Percentiles rank a stretch among this genome's conserved stretches.
Conservation (phyloP, 1,284 basidiomycete species). For the Schizophyllum amplum region DNA sequence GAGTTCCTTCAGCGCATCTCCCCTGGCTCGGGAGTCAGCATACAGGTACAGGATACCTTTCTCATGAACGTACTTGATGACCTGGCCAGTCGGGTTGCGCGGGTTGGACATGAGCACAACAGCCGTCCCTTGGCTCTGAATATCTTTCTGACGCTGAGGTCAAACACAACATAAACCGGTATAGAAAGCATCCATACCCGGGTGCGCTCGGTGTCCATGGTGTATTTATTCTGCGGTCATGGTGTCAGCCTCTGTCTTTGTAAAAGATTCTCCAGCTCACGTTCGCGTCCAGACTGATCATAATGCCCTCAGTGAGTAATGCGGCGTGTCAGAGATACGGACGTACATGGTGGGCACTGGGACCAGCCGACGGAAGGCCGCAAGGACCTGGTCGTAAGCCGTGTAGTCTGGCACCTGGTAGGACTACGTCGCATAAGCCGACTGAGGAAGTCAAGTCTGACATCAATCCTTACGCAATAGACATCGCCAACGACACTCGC, state of each 20-base stretch:
- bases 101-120: slow-evolving; percentile 89
- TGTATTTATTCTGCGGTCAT: slow-evolving; percentile 32
- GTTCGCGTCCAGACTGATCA: slow-evolving; percentile 49
- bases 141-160: slow-evolving; percentile 50
- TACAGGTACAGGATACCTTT: background rate
- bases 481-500: slow-evolving; percentile 86
- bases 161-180: slow-evolving; percentile 4
- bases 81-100: slow-evolving; percentile 87
- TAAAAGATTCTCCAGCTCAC: background rate
- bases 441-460: background rate
- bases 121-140: slow-evolving; percentile 71
- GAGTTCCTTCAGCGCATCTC: slow-evolving; percentile 74
- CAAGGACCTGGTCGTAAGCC: slow-evolving; percentile 77
- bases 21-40: slow-evolving; percentile 30
- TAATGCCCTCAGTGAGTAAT: slow-evolving; percentile 5
- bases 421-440: slow-evolving; percentile 31
- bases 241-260: background rate
- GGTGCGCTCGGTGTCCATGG: slow-evolving; percentile 65
- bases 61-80: slow-evolving; percentile 31
- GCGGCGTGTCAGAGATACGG: background rate
- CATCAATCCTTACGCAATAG: slow-evolving; percentile 48
- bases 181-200: slow-evolving; percentile 31
- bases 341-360: slow-evolving; percentile 82
- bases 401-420: slow-evolving; percentile 89
- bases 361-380: slow-evolving; percentile 83